Conservation (phyloP, 2,329 filamentous ascomycete genomes). For the Fusarium falciforme region DNA sequence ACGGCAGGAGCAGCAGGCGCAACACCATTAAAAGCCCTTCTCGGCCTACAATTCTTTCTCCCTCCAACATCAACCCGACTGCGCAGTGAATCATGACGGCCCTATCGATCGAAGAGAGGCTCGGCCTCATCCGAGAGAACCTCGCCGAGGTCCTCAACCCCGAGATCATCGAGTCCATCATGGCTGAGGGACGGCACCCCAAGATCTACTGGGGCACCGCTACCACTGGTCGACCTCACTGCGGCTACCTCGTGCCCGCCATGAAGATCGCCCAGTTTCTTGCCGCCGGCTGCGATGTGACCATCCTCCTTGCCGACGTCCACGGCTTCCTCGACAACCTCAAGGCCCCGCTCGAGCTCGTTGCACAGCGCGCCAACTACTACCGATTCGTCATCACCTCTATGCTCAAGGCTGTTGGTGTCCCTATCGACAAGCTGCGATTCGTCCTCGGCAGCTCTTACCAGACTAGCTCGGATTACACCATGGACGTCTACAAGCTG, state of each 20-base stretch:
- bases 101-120: conserved; percentile 61
- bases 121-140: conserved; percentile 83
- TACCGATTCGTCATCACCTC: conserved; percentile 82
- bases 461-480: conserved; percentile 79
- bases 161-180: conserved; percentile 82
- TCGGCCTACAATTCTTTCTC: not conserved
- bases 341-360: conserved; percentile 89
- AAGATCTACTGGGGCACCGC: conserved; percentile 91
- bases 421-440: conserved; percentile 80
- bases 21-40: not conserved
- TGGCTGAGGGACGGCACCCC: conserved; percentile 76
- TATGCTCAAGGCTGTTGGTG: conserved; percentile 80
- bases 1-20: not conserved
- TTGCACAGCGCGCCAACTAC: conserved; percentile 84
- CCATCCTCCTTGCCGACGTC: conserved; percentile 79
- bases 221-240: conserved; percentile 88
- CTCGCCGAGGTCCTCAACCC: conserved; percentile 85
- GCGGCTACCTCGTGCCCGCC: conserved; percentile 88
- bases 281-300: conserved; percentile 84
- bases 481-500: conserved; percentile 89
- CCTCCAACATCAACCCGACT: not conserved
- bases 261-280: conserved; percentile 93
- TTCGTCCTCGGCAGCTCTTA: conserved; percentile 89
- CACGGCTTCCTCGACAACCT: conserved; percentile 85
- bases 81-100: conserved; percentile 12